Conservation (phyloP, 23 red algal species). For the Agarophyton chilense region DNA sequence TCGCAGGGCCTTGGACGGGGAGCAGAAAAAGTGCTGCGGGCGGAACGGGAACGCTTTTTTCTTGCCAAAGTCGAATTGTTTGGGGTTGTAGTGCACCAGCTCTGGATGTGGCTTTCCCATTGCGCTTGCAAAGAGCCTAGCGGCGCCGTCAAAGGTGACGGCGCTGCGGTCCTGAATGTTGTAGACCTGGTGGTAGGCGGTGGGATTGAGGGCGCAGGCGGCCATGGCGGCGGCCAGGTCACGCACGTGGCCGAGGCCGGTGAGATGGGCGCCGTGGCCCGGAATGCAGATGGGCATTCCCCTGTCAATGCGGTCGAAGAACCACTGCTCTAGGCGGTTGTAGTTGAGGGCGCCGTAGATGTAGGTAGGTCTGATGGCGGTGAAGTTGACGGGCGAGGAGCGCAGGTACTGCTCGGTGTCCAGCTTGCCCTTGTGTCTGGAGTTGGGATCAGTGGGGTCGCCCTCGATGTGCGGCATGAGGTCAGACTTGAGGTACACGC, state of each 20-base stretch:
- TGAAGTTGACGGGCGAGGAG: slow-evolving; percentile 63
- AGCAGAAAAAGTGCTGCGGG: slow-evolving; percentile 96
- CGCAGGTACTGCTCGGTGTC: slow-evolving; percentile 92
- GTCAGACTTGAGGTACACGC: slow-evolving; percentile 90
- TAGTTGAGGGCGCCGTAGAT: slow-evolving; percentile 99
- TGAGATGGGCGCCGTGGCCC: slow-evolving; percentile 92
- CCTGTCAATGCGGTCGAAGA: slow-evolving; percentile 92
- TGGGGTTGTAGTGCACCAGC: slow-evolving; percentile 97
- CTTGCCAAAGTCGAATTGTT: slow-evolving; percentile 85
- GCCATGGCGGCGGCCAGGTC: slow-evolving; percentile 96
- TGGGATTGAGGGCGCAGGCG: slow-evolving; percentile 57
- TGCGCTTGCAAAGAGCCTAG: slow-evolving; percentile 69
- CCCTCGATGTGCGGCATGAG: slow-evolving; percentile 95
- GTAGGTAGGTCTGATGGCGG: slow-evolving; percentile 96
- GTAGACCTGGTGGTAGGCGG: slow-evolving; percentile 81
- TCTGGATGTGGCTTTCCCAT: slow-evolving; percentile 78
- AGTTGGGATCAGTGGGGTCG: slow-evolving; percentile 81
- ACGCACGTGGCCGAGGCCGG: slow-evolving; percentile 93
- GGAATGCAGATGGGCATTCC: slow-evolving; percentile 90
- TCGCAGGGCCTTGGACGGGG: slow-evolving; percentile 74
- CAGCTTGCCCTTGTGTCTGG: slow-evolving; percentile 92
- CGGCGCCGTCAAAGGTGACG: slow-evolving; percentile 94
- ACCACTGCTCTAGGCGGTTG: slow-evolving; percentile 97
- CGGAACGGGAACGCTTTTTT: slow-evolving; percentile 95
- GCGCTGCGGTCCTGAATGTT: slow-evolving; percentile 95